These are phyloP conservation scores for Acanthamoeba healyi DNA, from an alignment of 208 protist species.

Conservation along the genomic window DNA sequence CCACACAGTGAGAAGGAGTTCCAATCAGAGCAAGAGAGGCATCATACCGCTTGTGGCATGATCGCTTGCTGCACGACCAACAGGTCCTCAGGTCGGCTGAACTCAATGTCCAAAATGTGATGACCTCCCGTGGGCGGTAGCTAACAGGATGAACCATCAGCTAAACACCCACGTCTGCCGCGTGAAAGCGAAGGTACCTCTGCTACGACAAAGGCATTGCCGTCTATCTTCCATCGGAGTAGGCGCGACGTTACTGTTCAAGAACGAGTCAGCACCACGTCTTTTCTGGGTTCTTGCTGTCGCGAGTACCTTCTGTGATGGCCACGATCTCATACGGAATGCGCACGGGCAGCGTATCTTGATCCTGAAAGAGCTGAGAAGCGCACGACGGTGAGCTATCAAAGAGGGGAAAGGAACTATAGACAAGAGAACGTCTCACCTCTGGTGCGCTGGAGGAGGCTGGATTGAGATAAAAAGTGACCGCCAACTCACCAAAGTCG, in stretches of 20 bases:
- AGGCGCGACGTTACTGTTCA: not conserved
- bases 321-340: not conserved
- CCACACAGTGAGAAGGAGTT: not conserved
- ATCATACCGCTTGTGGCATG: not conserved
- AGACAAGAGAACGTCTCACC: not conserved
- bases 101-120: not conserved
- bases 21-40: too few species aligned
- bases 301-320: not conserved
- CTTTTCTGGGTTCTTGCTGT: not conserved
- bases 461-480: not conserved
- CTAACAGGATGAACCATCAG: not conserved
- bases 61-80: not conserved
- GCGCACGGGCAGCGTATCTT: not conserved
- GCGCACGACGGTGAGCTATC: not conserved
- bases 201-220: not conserved
- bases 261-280: not conserved
- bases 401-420: not conserved
- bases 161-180: not conserved
- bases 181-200: too few species aligned
- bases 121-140: not conserved
- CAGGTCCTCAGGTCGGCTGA: not conserved
- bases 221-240: not conserved
- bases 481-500: not conserved
- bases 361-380: conserved; percentile 13
- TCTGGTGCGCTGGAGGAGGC: not conserved